phyloP scores from a whole-genome alignment of 768 basidiomycete species.

The Suillus fuscotomentosus region DNA sequence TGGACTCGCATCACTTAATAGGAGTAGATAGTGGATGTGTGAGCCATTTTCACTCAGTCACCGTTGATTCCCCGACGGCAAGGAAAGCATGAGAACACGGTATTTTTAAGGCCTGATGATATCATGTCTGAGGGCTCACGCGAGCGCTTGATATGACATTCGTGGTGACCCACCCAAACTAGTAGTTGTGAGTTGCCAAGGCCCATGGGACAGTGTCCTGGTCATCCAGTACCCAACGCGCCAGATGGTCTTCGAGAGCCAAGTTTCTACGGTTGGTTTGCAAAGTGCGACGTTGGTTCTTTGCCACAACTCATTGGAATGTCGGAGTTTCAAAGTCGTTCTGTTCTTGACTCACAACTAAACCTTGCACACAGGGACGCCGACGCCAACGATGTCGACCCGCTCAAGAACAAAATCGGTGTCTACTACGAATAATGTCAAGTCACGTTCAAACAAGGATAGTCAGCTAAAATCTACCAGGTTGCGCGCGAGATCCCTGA shows the following conservation, averaged over 20 bases:
- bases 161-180: neutral
- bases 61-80: neutral
- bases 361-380: conserved; percentile 2
- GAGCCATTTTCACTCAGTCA: neutral
- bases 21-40: neutral
- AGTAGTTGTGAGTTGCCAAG: neutral
- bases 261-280: neutral
- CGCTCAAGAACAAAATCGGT: conserved; percentile 45
- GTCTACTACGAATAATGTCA: conserved; percentile 15
- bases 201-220: neutral
- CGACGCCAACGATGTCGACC: conserved; percentile 37
- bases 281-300: neutral
- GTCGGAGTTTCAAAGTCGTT: conserved; percentile 31
- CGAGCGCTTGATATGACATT: neutral
- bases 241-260: neutral
- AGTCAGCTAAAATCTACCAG: conserved; percentile 6
- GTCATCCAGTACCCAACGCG: neutral
- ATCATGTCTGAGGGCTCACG: neutral
- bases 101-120: neutral
- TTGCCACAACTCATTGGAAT: conserved; percentile 22
- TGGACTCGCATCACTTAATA: neutral
- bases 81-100: neutral
- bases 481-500: conserved; percentile 19
- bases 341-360: conserved; percentile 25
- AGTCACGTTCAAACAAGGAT: conserved; percentile 4